Base-by-base conservation (phyloP, 495 filamentous ascomycete genomes). In the Evansstolkia leycettana region DNA sequence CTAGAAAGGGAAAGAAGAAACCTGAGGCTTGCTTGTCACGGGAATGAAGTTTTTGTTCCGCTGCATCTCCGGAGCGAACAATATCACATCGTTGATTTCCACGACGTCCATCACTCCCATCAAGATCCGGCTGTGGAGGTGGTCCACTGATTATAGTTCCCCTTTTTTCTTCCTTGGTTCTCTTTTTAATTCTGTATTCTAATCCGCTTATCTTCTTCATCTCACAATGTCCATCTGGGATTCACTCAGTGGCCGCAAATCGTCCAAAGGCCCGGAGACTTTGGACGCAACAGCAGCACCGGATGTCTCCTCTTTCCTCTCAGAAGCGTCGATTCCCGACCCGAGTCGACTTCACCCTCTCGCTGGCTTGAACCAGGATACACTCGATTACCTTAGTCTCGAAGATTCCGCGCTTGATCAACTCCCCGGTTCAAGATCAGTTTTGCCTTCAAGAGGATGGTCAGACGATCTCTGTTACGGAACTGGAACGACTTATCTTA, bases 391-490 rank as follows among this genome's bases (percentile, higher is more conserved):
- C 64, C 72, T 98, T 31, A 73, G 78, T 31, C 81, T 98, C 52
- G 90, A 96, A 66, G 90, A 96, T 48, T 81, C 84, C 16, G 71
- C 79, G 8, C 80, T 96, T 29, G 88, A 86, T 25, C 71, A 88
- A 48, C 72, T 93, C n/a, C 84, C 90, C 33, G 88, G 87, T 48
- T 69, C 75, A 27, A 80, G 80, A 38, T 85, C 87, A 10, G 79
- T 84, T 24, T 73, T 98, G 23, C 92, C 92, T 3, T 94, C 87
- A 17, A 80, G 92, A 53, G 90, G 90, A 46, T 98, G 92, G 78
- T 90, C 84, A 33, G 90, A 98, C 54, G 90, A 98, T 58, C 76
- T 98, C 33, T 96, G 90, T 62, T 98, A 98, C 54, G 92, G 92
- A 48, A 87, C 89, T 16, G 90, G 90, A 37, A 78, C 88, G 24